Evolutionary conservation across 2,329 filamentous ascomycete genomes (phyloP).

Genomic region (Fusarium pseudonygamai): DNA sequence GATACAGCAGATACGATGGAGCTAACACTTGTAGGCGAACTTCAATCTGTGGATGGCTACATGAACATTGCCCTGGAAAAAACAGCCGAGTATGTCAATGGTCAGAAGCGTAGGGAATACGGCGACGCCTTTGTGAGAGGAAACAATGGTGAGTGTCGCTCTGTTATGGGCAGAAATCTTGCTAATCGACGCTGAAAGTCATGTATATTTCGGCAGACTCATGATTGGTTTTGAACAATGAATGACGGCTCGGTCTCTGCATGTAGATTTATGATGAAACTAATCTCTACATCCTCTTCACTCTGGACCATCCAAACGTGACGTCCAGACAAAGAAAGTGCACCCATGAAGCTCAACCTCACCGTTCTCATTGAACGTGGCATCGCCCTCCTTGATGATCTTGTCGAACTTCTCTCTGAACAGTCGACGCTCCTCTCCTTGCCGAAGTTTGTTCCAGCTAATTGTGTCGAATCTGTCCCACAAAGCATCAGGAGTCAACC

Average conservation of each 20-base stretch:
- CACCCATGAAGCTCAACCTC: conserved; percentile 71
- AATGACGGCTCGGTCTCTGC: conserved; percentile 28
- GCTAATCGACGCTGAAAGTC: conserved; percentile 54
- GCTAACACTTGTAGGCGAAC: conserved; percentile 71
- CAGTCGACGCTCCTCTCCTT: conserved; percentile 58
- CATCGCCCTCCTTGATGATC: conserved; percentile 61
- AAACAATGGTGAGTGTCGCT: conserved; percentile 80
- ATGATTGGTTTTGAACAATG: conserved; percentile 42
- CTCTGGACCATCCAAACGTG: conserved; percentile 45
- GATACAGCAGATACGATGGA: not conserved
- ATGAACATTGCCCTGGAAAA: conserved; percentile 99
- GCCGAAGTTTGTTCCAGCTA: conserved; percentile 71
- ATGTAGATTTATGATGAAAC: not conserved
- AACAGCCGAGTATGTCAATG: conserved; percentile 90
- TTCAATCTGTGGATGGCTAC: conserved; percentile 97
- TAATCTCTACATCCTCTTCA: not conserved
- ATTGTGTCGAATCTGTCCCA: conserved; percentile 73
- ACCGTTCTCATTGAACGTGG: conserved; percentile 67
- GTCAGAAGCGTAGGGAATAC: conserved; percentile 81
- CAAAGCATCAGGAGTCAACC: conserved; percentile 68
- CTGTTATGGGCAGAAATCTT: not conserved
- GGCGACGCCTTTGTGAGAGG: conserved; percentile 96
- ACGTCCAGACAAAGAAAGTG: conserved; percentile 72
- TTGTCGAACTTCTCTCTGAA: conserved; percentile 63
- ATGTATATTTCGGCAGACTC: conserved; percentile 77